Evolutionary conservation across 2,329 filamentous ascomycete species (phyloP).

Genomic region (Alternaria gansuensis): DNA sequence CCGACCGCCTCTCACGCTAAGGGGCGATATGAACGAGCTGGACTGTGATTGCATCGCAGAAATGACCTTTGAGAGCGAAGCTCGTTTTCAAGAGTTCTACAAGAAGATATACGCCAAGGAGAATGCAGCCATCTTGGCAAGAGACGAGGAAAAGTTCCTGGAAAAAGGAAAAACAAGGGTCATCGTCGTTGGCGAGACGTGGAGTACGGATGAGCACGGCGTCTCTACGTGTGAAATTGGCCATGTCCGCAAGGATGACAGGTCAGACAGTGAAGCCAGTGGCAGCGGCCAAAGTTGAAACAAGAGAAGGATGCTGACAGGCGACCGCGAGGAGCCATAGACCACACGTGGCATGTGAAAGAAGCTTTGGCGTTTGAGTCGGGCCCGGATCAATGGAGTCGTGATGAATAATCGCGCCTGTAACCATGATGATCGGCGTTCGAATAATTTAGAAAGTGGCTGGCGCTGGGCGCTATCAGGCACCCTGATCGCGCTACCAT

Average conservation of each 20-base stretch:
- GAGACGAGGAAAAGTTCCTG: slow-evolving; percentile 40
- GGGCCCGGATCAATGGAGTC: background rate
- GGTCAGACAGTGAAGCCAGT: slow-evolving; percentile 28
- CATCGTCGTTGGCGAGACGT: slow-evolving; percentile 43
- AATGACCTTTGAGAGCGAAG: slow-evolving; percentile 37
- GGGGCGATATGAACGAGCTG: slow-evolving; percentile 35
- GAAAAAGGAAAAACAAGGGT: slow-evolving; percentile 30
- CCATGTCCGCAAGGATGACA: slow-evolving; percentile 14
- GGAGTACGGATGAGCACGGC: slow-evolving; percentile 26
- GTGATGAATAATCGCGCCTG: background rate
- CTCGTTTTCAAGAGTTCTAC: slow-evolving; percentile 40
- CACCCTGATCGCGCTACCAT: slow-evolving; percentile 3
- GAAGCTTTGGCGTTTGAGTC: background rate
- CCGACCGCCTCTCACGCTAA: slow-evolving; percentile 33
- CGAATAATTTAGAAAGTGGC: background rate
- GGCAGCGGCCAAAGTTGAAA: slow-evolving; percentile 25
- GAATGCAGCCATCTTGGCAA: slow-evolving; percentile 30
- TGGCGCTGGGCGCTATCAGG: slow-evolving; percentile 10
- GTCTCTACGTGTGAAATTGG: slow-evolving; percentile 19
- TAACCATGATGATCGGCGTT: slow-evolving; percentile 3
- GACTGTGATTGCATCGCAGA: slow-evolving; percentile 43
- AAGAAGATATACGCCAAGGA: slow-evolving; percentile 35
- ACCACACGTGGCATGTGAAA: background rate
- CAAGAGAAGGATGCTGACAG: background rate
- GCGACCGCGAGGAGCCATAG: background rate